Conservation (phyloP, 2,329 filamentous ascomycete species). For the Alternaria triticimaculans region DNA sequence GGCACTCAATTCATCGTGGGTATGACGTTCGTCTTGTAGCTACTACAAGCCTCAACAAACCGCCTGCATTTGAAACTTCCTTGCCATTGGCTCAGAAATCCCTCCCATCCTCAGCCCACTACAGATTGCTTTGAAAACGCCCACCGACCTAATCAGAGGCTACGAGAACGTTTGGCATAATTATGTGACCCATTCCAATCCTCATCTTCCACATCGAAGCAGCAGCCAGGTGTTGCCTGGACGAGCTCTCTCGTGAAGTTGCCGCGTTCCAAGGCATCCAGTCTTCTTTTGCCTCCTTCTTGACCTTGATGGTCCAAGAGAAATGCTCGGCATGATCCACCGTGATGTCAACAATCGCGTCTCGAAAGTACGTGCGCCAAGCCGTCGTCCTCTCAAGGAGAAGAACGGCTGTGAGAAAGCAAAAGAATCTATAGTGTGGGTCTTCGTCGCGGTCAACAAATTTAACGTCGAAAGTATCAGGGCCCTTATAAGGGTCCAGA, state of each 20-base stretch:
- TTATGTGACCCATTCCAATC: background rate
- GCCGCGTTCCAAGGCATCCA: background rate
- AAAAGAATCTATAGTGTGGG: background rate
- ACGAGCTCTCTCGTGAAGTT: background rate
- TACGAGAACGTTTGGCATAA: background rate
- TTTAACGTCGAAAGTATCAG: too few species aligned
- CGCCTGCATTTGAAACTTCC: background rate
- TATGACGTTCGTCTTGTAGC: background rate
- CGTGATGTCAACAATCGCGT: background rate
- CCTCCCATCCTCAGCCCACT: background rate
- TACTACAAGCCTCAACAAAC: background rate
- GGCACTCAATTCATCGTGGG: background rate
- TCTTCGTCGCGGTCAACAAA: background rate
- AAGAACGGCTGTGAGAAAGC: background rate
- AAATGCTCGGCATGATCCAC: background rate
- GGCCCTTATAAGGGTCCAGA: background rate
- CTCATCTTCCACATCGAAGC: background rate
- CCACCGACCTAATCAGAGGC: background rate
- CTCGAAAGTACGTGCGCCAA: background rate
- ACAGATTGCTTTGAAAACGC: background rate
- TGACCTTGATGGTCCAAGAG: background rate
- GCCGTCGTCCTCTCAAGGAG: background rate
- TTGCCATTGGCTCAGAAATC: background rate
- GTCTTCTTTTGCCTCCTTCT: background rate
- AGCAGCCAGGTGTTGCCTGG: background rate